Evolutionary conservation across 805 yeast genomes (phyloP).

Genomic region (Candida hispaniensis): DNA sequence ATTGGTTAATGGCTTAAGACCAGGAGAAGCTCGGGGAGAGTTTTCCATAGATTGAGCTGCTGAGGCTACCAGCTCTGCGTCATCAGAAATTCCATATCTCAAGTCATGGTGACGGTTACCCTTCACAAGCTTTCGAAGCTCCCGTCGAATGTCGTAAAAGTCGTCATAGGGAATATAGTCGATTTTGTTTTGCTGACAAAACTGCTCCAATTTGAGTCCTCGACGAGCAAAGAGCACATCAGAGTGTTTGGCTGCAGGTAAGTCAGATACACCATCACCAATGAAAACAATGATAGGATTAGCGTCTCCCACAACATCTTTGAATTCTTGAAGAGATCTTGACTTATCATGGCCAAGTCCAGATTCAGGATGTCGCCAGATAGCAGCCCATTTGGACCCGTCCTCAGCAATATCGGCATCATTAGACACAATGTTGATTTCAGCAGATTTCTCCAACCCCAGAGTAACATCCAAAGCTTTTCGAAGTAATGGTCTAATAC

Average conservation of each 20-base stretch:
- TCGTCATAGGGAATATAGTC: slow-evolving; percentile 35
- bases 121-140: slow-evolving; percentile 12
- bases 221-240: slow-evolving; percentile 36
- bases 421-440: slow-evolving; percentile 34
- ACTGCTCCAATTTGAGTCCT: slow-evolving; percentile 34
- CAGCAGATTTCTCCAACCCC: slow-evolving; percentile 30
- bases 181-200: slow-evolving; percentile 32
- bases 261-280: slow-evolving; percentile 47
- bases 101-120: slow-evolving; percentile 15
- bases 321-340: slow-evolving; percentile 32
- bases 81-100: slow-evolving; percentile 10
- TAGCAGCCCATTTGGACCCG: slow-evolving; percentile 32
- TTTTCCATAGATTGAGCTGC: slow-evolving; percentile 15
- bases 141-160: slow-evolving; percentile 33
- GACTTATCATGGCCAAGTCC: slow-evolving; percentile 38
- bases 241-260: slow-evolving; percentile 37
- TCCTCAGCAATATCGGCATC: slow-evolving; percentile 29
- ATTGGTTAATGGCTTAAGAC: slow-evolving; percentile 12
- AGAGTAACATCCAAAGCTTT: slow-evolving; percentile 34
- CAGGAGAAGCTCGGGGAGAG: slow-evolving; percentile 12
- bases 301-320: slow-evolving; percentile 20
- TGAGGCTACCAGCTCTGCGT: slow-evolving; percentile 12
- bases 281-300: slow-evolving; percentile 34
- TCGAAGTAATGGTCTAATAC: slow-evolving; percentile 34
- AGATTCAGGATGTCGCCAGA: slow-evolving; percentile 34